A percentile compares a stretch with the other conserved stretches of the same genome.
Conservation (phyloP, 805 yeast genomes). For the Lipomyces starkeyi region DNA sequence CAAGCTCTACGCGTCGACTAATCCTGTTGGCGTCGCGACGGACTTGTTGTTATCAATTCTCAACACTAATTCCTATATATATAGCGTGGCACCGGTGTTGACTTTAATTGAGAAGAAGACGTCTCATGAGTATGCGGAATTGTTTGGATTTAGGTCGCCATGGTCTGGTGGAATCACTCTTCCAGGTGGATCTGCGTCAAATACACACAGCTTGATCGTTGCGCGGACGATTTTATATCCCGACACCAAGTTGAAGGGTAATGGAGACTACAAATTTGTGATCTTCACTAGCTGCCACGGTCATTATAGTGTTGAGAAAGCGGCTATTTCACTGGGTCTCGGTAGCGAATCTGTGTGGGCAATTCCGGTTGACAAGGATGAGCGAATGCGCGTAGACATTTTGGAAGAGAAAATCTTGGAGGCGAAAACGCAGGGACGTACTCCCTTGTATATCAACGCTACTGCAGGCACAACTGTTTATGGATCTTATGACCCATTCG, state of each 20-base stretch:
- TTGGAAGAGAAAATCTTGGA: slow-evolving; percentile 55
- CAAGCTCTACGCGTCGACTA: slow-evolving; percentile 82
- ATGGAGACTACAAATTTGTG: slow-evolving; percentile 61
- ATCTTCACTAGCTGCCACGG: slow-evolving; percentile 73
- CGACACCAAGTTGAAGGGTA: slow-evolving; percentile 70
- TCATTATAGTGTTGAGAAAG: slow-evolving; percentile 74
- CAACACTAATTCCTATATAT: slow-evolving; percentile 86
- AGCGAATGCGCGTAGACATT: slow-evolving; percentile 59
- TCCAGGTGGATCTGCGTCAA: slow-evolving; percentile 88
- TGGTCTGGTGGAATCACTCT: slow-evolving; percentile 82
- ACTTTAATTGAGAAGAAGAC: slow-evolving; percentile 75
- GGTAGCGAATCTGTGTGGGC: slow-evolving; percentile 69
- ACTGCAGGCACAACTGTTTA: slow-evolving; percentile 91
- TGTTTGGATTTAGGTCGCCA: slow-evolving; percentile 62
- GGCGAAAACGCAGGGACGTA: slow-evolving; percentile 59
- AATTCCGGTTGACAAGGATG: slow-evolving; percentile 61
- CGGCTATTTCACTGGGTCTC: slow-evolving; percentile 76
- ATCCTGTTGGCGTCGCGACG: slow-evolving; percentile 79
- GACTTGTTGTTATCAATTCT: slow-evolving; percentile 71
- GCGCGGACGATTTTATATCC: slow-evolving; percentile 74
- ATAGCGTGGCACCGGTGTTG: slow-evolving; percentile 74
- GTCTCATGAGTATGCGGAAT: slow-evolving; percentile 67
- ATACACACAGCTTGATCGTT: slow-evolving; percentile 75
- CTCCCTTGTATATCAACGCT: slow-evolving; percentile 77
- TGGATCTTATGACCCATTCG: slow-evolving; percentile 79